phyloP scores from a whole-genome alignment of 495 filamentous ascomycete species.

The Hypoxylon perforatum region DNA sequence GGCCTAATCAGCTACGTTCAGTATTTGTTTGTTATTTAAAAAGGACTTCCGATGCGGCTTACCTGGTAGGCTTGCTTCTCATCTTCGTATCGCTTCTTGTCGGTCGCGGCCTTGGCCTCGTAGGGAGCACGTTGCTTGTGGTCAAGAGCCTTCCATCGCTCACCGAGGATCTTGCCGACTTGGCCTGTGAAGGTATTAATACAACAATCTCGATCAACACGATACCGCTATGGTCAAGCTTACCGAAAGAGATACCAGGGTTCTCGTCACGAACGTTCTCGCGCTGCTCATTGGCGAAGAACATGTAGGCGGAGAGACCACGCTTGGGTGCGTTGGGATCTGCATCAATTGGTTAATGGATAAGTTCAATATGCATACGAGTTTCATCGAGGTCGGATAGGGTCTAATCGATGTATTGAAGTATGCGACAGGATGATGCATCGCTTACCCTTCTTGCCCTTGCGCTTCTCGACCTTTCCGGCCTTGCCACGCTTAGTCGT shows the following conservation, averaged over 20 bases:
- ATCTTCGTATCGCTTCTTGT: conserved; percentile 99
- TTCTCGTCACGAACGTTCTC: conserved; percentile 99
- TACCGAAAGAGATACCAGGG: conserved; percentile 97
- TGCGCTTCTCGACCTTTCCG: conserved; percentile 57
- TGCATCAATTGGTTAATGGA: conserved; percentile 50
- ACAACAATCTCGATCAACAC: not conserved
- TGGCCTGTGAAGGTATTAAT: conserved; percentile 69
- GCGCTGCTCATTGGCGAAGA: conserved; percentile 99
- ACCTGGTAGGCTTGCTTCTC: conserved; percentile 95
- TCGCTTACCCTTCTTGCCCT: conserved; percentile 62
- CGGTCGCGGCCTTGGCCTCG: conserved; percentile 91
- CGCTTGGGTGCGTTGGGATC: conserved; percentile 99
- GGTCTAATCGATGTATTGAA: not conserved
- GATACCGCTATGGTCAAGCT: conserved; percentile 32
- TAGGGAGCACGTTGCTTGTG: conserved; percentile 91
- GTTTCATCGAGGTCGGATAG: no score
- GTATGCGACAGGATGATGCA: conserved; percentile 3
- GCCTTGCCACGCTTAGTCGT: conserved; percentile 56
- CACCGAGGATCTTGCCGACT: conserved; percentile 96
- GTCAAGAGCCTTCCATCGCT: conserved; percentile 95
- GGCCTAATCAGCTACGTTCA: conserved; percentile 44
- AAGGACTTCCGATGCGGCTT: conserved; percentile 49
- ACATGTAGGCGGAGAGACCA: conserved; percentile 99
- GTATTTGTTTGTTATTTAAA: conserved; percentile 33
- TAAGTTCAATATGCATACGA: not conserved